Conservation (phyloP, 2,329 filamentous ascomycete genomes). For the Penicillium sp. region DNA sequence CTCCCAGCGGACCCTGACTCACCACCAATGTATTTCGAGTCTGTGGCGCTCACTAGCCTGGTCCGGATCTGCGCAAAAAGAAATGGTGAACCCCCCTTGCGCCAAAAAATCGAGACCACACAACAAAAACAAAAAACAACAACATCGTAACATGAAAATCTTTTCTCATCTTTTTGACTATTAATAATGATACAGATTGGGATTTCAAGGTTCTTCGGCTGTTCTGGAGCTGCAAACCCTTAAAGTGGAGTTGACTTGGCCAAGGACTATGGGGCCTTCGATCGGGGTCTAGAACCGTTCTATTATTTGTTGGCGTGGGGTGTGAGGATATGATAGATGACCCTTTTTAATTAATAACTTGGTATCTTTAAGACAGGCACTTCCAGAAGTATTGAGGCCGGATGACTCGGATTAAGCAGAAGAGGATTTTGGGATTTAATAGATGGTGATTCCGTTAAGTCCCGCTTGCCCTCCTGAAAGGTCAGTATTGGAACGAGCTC, state of each 20-base stretch:
- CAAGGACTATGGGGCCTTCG: conserved; percentile 3
- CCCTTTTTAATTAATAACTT: neutral
- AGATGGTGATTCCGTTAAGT: neutral
- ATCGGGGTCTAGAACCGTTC: conserved; percentile 1
- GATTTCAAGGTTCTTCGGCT: neutral
- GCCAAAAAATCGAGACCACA: conserved; percentile 1
- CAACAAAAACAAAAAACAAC: neutral
- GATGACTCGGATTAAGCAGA: neutral
- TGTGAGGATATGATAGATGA: neutral
- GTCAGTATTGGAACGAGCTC: neutral
- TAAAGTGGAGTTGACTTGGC: neutral
- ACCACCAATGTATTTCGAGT: conserved; percentile 15
- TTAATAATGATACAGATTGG: neutral
- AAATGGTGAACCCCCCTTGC: conserved; percentile 11
- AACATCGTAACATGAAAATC: neutral
- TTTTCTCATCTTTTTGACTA: neutral
- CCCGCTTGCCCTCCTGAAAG: neutral
- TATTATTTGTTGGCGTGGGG: neutral
- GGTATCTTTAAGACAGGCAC: neutral
- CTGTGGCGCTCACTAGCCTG: conserved; percentile 22
- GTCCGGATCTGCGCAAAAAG: conserved; percentile 9
- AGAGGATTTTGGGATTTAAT: neutral
- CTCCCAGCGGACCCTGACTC: conserved; percentile 5
- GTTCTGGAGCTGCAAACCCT: neutral
- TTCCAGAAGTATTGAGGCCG: neutral